Conservation (phyloP, 352 stramenopile species). For the Pythium phragmiticola region DNA sequence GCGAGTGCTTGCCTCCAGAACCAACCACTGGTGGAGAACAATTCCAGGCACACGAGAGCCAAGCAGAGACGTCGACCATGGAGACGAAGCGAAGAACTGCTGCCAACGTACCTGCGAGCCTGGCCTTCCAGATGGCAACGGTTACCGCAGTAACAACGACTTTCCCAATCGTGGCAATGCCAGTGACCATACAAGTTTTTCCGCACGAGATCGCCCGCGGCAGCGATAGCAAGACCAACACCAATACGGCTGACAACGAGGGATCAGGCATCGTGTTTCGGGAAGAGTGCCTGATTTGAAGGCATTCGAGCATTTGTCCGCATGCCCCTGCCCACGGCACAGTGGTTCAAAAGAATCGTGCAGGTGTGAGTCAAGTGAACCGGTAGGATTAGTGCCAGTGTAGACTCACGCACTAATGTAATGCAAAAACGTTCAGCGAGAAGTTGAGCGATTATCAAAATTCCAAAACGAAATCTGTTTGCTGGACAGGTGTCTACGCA, state of each 20-base stretch:
- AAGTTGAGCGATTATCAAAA: no score
- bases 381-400: not conserved
- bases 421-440: not conserved
- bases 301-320: not conserved
- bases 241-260: not conserved
- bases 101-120: not conserved
- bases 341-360: not conserved
- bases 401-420: not conserved
- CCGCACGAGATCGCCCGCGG: not conserved
- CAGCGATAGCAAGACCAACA: not conserved
- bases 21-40: not conserved
- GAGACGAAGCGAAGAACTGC: not conserved
- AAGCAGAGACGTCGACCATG: not conserved
- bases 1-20: not conserved
- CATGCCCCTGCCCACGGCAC: no score
- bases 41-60: not conserved
- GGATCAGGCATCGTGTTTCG: not conserved
- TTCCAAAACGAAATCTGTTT: no score
- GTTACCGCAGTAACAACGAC: not conserved
- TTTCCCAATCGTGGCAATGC: not conserved
- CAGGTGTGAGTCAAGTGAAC: not conserved
- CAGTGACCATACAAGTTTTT: not conserved
- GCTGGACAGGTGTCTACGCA: no score
- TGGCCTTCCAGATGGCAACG: not conserved
- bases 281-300: not conserved